Evolutionary conservation across 1,284 basidiomycete genomes (phyloP), one percentile per base, ranked within the genome.

Genomic region (Malassezia restricta): DNA sequence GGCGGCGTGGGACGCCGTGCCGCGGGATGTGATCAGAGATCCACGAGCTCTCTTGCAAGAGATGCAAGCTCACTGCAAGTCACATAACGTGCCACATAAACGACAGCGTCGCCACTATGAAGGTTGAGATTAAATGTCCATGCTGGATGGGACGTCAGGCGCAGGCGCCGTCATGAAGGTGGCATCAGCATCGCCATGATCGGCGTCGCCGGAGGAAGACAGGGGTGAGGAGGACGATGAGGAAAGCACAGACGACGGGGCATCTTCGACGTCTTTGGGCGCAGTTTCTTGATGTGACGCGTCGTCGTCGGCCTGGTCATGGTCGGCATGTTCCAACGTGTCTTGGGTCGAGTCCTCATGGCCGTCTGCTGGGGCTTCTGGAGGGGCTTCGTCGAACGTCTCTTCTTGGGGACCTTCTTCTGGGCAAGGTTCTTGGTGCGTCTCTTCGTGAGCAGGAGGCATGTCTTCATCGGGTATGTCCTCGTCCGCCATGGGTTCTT

Each of bases 121-220:
- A 15, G 2, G n/a, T 3, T 15, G 17, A n/a, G 28, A 9, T 32
- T 15, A n/a, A 3, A 15, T 24, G 33, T 12, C 33, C 33, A 35
- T 24, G 20, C 4, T 24, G 20, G 20, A 24, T 24, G 20, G 20
- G 20, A 24, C 20, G 20, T 41, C 47, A 6, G 43, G 47, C 40
- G 44, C 44, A 4, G 40, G 49, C n/a, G 44, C 52, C 9, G 47
- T 61, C 29, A 59, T 51, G 42, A 61, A 61, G 27, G 58, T 61
- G 29, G 56, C 54, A 29, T 57, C 54, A 6, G 58, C 51, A 35
- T 35, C 20, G 20, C 20, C 20, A 24, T 24, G 20, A n/a, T 51
- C 49, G 32, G 43, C 47, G 15, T 46, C 43, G 24, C 20, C 31
- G 27, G 35, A 33, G 6, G 41, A 47, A n/a, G 49, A 51, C 29